Evolutionary conservation across 257 asterid species (phyloP), one percentile per base, ranked within the genome.

Genomic region (Pogostemon cablin): DNA sequence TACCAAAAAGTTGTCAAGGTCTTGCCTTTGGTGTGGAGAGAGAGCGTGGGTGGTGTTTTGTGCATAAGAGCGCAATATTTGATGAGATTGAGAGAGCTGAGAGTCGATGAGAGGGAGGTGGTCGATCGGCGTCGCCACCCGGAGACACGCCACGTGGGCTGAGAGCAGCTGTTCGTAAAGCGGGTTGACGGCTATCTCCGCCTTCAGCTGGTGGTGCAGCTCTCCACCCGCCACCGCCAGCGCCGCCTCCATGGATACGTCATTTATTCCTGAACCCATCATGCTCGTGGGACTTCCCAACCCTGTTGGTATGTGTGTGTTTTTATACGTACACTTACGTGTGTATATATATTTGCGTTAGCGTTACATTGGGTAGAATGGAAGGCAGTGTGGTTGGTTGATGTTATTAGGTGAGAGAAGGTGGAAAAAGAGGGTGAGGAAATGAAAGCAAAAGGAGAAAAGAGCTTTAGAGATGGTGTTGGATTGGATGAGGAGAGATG

Each of bases 61-160:
- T 48, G 88, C 95, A 64, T 95, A 91, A 72, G 95, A 86, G 15
- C 92, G 81, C 75, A 85, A 59, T 5, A 95, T 63, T 66, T 89
- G 81, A 60, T 88, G 95, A 9, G 96, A 86, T 11, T 95, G 96
- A 0, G 97, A 79, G 56, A 89, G 86, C 85, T 95, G 99, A 32
- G 95, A 93, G 42, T 91, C 99, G 41, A 95, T 91, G 6, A 89
- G 81, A 0, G 96, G 98, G 7, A 95, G 76, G 74, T 95, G 99
- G 79, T 95, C 96, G 5, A 91, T 88, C 2, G 99, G 99, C 65
- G 99, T 95, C n/a, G 99, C 99, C 1, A 91, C 99, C 3, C 97
- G 91, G 2, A 95, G 87, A 75, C 99, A 95, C 9, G 98, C 89
- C 78, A 88, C 97, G 81, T 95, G 99, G 9, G 97, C 98, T 10